phyloP scores from a whole-genome alignment of 2,329 filamentous ascomycete genomes.

The Diaporthe sp. region DNA sequence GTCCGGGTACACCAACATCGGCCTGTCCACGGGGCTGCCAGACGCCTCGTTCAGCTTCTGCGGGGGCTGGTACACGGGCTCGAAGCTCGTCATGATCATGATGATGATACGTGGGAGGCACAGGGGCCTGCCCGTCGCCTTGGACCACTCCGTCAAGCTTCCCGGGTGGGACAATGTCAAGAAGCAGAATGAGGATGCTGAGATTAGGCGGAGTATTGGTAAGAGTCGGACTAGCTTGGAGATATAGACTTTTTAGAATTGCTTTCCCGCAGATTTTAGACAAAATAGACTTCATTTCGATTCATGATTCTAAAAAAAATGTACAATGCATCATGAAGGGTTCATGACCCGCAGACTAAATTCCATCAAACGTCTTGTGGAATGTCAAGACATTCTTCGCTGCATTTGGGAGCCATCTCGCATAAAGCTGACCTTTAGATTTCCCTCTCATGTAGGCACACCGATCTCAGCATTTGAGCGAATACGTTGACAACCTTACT shows the following conservation, averaged over 20 bases:
- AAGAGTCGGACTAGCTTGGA: slow-evolving; percentile 24
- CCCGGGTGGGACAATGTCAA: slow-evolving; percentile 51
- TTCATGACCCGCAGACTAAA: neutral
- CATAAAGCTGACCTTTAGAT: neutral
- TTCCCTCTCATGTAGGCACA: neutral
- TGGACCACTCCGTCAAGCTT: slow-evolving; percentile 64
- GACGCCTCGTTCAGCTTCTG: slow-evolving; percentile 34
- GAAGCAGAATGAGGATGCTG: slow-evolving; percentile 36
- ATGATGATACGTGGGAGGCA: slow-evolving; percentile 63
- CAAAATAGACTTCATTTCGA: neutral
- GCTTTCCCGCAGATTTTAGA: neutral
- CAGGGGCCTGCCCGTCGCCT: slow-evolving; percentile 65
- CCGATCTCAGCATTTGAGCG: neutral
- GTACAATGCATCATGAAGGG: too few relatives aligned
- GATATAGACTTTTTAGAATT: neutral
- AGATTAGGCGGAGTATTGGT: slow-evolving; percentile 35
- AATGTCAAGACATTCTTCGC: neutral
- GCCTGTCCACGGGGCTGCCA: slow-evolving; percentile 29
- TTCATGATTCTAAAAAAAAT: too few relatives aligned
- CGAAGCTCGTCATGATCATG: slow-evolving; percentile 37
- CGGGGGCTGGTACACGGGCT: slow-evolving; percentile 37
- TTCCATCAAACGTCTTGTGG: neutral
- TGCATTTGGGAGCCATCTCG: too few relatives aligned
- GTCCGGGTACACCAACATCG: slow-evolving; percentile 38
- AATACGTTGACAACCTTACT: neutral